Conservation (phyloP, 1,284 basidiomycete genomes). For the Mycena sp. region DNA sequence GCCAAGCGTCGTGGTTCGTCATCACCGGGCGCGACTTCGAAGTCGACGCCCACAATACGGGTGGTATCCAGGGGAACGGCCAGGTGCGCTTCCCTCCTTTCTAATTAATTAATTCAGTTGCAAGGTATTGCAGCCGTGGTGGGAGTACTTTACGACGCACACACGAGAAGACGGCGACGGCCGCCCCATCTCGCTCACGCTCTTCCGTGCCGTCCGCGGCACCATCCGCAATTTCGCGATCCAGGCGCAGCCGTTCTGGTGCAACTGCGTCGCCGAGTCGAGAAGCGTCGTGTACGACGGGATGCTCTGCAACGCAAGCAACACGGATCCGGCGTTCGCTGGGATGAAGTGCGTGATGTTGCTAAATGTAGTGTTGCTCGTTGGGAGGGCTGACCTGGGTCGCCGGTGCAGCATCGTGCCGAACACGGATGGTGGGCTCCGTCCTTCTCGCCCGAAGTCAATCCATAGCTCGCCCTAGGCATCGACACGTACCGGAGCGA, state of each 20-base stretch:
- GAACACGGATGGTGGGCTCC: conserved; percentile 66
- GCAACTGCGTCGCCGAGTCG: conserved; percentile 66
- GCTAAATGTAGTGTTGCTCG: no score
- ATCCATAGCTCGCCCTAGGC: conserved; percentile 42
- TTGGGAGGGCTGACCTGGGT: no score
- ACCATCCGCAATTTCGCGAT: conserved; percentile 62
- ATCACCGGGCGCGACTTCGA: conserved; percentile 67
- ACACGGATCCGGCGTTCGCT: conserved; percentile 57
- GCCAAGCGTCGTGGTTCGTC: conserved; percentile 74
- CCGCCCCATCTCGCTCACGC: conserved; percentile 68
- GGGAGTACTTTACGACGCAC: conserved; percentile 55
- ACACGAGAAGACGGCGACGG: conserved; percentile 65
- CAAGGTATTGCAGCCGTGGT: conserved; percentile 52
- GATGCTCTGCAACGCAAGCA: conserved; percentile 70
- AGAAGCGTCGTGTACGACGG: conserved; percentile 65
- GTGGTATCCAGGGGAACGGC: conserved; percentile 74
- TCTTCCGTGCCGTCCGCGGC: conserved; percentile 59
- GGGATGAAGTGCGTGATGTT: conserved; percentile 58
- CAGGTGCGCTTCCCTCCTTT: conserved; percentile 41
- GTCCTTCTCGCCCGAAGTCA: neutral
- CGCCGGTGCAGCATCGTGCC: conserved; percentile 58
- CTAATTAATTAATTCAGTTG: neutral
- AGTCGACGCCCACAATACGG: conserved; percentile 66
- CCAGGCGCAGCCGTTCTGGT: conserved; percentile 72
- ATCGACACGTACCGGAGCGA: conserved; percentile 70